Base-by-base conservation (phyloP, 2,329 filamentous ascomycete species). In the Neodidymelliopsis sp. region DNA sequence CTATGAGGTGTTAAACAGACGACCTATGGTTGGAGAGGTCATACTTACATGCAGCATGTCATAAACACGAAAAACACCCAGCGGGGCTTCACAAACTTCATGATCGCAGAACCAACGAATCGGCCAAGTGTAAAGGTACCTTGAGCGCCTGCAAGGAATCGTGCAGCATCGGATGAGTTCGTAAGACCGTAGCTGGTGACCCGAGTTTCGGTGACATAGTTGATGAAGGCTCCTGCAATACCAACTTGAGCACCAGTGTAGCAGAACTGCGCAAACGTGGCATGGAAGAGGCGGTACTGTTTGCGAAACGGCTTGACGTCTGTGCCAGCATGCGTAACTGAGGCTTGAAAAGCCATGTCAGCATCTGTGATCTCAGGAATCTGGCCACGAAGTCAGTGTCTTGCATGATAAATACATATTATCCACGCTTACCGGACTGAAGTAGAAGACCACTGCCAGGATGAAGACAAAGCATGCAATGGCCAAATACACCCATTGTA, bases 201-300 rank as follows among this genome's bases (percentile, higher is more conserved):
- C 4, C 70, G 54, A 1, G 66, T 70, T 33, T 88, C 89, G 35
- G 75, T 70, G 13, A 80, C 74, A 60, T 72, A 81, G 72, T 72
- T 72, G 54, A 72, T 74, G 57, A 73, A 73, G 37, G 74, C 69
- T 25, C 73, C 72, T 3, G 79, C 78, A 20, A 82, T 76, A 2
- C 77, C 80, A 4, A 82, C 69, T 63, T 96, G 91, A 0, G 88
- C 84, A 36, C 89, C 89, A 0, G 89, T 87, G 69, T 93, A 94
- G 68, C 85, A 89, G 72, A 92, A 92, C 59, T 93, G 89, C 0
- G 88, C 86, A 59, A 86, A 82, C 0, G 87, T 83, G 10, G 87
- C 89, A 62, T 90, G 87, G 78, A 91, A 91, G 2, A 92, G 78
- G 18, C 84, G 83, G 70, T 88, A 91, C 67, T 87, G 83, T 57